phyloP scores from a whole-genome alignment of 495 filamentous ascomycete genomes.

The Aspergillus diversus region DNA sequence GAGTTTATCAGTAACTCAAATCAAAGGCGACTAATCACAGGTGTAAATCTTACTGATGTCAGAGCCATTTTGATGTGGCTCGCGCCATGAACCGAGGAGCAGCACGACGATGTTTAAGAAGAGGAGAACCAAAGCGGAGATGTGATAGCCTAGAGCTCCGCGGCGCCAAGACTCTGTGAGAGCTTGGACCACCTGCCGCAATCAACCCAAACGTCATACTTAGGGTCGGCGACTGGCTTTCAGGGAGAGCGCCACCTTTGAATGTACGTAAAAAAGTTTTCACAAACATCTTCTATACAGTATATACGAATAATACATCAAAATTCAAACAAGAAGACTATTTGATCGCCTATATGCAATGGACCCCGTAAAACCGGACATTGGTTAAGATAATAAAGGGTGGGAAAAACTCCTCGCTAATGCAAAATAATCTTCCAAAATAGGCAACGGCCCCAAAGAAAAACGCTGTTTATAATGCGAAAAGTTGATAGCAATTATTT shows the following conservation, averaged over 20 bases:
- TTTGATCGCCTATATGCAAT: no score
- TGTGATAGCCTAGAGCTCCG: constrained; percentile 24
- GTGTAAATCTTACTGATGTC: constrained; percentile 45
- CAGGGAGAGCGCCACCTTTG: no score
- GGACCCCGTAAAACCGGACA: no score
- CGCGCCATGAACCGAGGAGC: constrained; percentile 37
- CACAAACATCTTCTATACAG: no score
- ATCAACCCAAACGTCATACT: constrained; percentile 2
- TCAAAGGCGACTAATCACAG: neutral
- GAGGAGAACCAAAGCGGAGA: constrained; percentile 9
- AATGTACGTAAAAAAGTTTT: no score
- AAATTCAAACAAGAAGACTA: no score
- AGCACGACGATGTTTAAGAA: constrained; percentile 28
- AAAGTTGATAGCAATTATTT: no score
- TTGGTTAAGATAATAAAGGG: neutral
- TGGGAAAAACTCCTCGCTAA: neutral
- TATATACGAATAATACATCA: no score
- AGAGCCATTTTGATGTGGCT: constrained; percentile 48
- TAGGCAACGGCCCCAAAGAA: no score
- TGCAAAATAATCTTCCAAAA: neutral
- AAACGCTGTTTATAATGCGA: no score
- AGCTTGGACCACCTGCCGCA: constrained; percentile 12
- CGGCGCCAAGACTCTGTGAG: constrained; percentile 21
- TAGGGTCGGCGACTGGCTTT: no score
- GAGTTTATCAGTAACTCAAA: constrained; percentile 12